phyloP scores from a whole-genome alignment of 1,139 yeast species.

The Geotrichum cucujoidarum region DNA sequence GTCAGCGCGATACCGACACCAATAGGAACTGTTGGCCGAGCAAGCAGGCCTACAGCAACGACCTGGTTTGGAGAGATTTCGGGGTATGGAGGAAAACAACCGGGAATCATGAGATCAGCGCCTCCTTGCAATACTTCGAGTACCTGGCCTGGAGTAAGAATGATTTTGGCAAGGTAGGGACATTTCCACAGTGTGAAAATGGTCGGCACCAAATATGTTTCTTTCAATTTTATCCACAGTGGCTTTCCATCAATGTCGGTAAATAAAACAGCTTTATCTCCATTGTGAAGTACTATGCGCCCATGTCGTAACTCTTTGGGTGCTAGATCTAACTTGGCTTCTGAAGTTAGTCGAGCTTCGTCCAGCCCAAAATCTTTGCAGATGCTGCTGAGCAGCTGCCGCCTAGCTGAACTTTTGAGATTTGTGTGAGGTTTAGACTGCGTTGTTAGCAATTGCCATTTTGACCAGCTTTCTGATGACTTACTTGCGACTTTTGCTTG shows the following conservation, averaged over 20 bases:
- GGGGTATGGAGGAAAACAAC: constrained; percentile 77
- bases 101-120: constrained; percentile 90
- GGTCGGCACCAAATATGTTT: constrained; percentile 59
- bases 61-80: constrained; percentile 46
- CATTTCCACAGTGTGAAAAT: constrained; percentile 67
- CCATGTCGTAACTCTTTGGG: constrained; percentile 66
- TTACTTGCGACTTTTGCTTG: constrained; percentile 51
- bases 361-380: constrained; percentile 46
- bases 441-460: constrained; percentile 3
- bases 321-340: constrained; percentile 46
- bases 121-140: constrained; percentile 62
- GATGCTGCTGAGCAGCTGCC: constrained; percentile 51
- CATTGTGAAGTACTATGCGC: constrained; percentile 52
- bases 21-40: constrained; percentile 57
- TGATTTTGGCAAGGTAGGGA: constrained; percentile 59
- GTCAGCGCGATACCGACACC: constrained; percentile 73
- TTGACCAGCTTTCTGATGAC: constrained; percentile 17
- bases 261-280: constrained; percentile 57
- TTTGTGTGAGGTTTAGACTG: constrained; percentile 69
- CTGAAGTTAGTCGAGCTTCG: constrained; percentile 44
- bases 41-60: constrained; percentile 67
- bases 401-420: constrained; percentile 75
- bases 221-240: constrained; percentile 61
- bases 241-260: constrained; percentile 64
- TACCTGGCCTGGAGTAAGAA: constrained; percentile 71